Percentiles rank a stretch among this genome's conserved stretches.
phyloP scores from a whole-genome alignment of 495 filamentous ascomycete genomes.

The Aspergillus ostianus region DNA sequence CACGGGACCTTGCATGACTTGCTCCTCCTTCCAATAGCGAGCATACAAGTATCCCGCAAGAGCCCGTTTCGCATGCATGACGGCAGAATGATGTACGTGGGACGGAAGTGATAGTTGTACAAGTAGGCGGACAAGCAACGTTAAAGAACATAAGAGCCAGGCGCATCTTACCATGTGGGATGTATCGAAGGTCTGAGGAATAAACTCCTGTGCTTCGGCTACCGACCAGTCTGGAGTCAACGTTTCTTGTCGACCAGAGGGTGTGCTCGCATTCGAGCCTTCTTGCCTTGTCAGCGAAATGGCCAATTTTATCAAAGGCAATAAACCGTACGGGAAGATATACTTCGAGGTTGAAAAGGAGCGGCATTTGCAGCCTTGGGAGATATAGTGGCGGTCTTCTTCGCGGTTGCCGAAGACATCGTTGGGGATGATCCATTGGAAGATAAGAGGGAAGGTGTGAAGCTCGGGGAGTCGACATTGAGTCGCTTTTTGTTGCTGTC shows the following conservation, averaged over 20 bases:
- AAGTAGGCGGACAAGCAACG: slow-evolving; percentile 3
- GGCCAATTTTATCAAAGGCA: neutral
- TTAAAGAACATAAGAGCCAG: slow-evolving; percentile 4
- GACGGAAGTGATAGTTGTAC: slow-evolving; percentile 13
- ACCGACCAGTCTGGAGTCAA: slow-evolving; percentile 54
- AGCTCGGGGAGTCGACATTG: slow-evolving; percentile 95
- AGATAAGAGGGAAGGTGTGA: slow-evolving; percentile 69
- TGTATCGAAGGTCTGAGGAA: slow-evolving; percentile 71
- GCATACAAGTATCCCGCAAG: neutral
- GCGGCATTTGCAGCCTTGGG: slow-evolving; percentile 87
- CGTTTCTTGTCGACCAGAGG: slow-evolving; percentile 50
- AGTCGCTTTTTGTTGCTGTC: slow-evolving; percentile 70
- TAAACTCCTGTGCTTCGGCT: slow-evolving; percentile 72
- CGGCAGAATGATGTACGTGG: neutral
- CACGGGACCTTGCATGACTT: neutral
- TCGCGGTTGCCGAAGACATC: slow-evolving; percentile 37
- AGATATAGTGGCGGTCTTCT: slow-evolving; percentile 70
- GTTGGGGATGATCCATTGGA: slow-evolving; percentile 41
- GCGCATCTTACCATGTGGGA: slow-evolving; percentile 56
- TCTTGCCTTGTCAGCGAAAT: slow-evolving; percentile 27
- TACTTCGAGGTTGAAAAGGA: slow-evolving; percentile 74
- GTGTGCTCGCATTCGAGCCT: slow-evolving; percentile 47
- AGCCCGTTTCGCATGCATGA: neutral
- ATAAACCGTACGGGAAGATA: slow-evolving; percentile 40
- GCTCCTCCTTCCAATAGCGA: neutral